A percentile compares a stretch with the other conserved stretches of the same genome.
Conservation (phyloP, 805 yeast species). For the Pichia insulana region DNA sequence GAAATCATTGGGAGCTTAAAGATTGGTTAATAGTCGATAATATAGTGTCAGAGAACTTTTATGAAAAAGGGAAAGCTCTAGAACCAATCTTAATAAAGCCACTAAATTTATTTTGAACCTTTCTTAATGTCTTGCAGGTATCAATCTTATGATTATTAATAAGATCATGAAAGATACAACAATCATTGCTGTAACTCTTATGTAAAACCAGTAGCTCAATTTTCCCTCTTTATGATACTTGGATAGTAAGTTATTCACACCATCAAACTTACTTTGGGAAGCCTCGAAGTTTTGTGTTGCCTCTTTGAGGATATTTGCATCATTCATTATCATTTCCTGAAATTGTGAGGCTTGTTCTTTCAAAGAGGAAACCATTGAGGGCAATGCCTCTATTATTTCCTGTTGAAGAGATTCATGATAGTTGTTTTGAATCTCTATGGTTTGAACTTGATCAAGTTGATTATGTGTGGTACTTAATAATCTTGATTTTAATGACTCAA, state of each 20-base stretch:
- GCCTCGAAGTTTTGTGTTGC: conserved; percentile 28
- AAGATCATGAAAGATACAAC: conserved; percentile 21
- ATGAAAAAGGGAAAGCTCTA: conserved; percentile 20
- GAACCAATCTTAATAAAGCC: conserved; percentile 22
- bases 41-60: conserved; percentile 14
- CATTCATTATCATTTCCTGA: conserved; percentile 25
- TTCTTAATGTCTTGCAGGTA: conserved; percentile 32
- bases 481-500: conserved; percentile 22
- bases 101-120: conserved; percentile 3
- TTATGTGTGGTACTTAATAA: conserved; percentile 19
- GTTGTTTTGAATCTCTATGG: conserved; percentile 20
- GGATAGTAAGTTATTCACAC: conserved; percentile 21
- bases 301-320: conserved; percentile 26
- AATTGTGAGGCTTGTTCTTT: conserved; percentile 27
- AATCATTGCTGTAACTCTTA: conserved; percentile 19
- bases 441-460: conserved; percentile 21
- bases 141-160: conserved; percentile 22
- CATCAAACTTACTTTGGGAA: conserved; percentile 22
- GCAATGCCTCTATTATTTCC: conserved; percentile 25
- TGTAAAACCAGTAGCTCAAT: conserved; percentile 27
- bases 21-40: conserved; percentile 13
- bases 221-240: conserved; percentile 28
- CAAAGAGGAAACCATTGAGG: conserved; percentile 24
- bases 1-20: conserved; percentile 15
- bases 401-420: conserved; percentile 28